Evolutionary conservation across 177 flowering plant genomes (phyloP).

Genomic region (Vitis hybrid): DNA sequence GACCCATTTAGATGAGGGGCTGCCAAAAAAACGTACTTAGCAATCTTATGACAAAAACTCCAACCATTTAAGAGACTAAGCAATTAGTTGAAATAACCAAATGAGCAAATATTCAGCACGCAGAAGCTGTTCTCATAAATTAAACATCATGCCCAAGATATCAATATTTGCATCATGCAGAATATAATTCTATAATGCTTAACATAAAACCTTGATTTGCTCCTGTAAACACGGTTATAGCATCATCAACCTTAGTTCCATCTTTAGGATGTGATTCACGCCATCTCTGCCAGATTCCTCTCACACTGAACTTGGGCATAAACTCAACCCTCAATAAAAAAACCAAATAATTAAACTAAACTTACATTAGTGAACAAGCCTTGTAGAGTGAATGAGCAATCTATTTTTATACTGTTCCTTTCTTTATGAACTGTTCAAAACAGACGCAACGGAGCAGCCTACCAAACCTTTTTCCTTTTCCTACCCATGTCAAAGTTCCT

Average conservation of each 20-base stretch:
- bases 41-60: neutral
- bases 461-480: no score
- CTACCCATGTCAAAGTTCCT: neutral
- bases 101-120: neutral
- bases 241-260: slow-evolving; percentile 53
- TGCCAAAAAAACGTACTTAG: neutral
- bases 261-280: slow-evolving; percentile 85
- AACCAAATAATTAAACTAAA: neutral
- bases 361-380: neutral
- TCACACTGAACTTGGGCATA: slow-evolving; percentile 95
- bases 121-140: neutral
- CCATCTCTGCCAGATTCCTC: slow-evolving; percentile 99
- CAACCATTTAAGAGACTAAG: neutral
- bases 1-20: no score
- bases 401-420: no score
- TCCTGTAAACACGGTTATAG: slow-evolving; percentile 93
- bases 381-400: no score
- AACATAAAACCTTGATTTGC: slow-evolving; percentile 43
- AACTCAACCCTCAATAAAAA: slow-evolving; percentile 79
- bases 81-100: neutral
- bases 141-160: neutral
- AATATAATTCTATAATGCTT: neutral
- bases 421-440: no score
- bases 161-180: neutral
- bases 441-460: no score